Evolutionary conservation across 179 eudicot species (phyloP).

Genomic region (Amaranthus tricolor): DNA sequence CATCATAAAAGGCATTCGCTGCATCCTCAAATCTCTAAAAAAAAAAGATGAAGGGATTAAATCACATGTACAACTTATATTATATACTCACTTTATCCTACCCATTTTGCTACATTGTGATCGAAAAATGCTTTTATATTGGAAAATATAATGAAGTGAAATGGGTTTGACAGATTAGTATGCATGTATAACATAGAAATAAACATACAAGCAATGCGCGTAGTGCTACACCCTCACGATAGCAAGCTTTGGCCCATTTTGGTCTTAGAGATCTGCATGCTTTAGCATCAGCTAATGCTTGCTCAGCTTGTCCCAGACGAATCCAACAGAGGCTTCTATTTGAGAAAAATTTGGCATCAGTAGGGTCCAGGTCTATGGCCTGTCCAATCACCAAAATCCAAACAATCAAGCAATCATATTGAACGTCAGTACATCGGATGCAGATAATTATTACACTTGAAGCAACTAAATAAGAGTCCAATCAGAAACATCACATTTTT

Average conservation of each 20-base stretch:
- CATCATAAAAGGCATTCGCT: constrained; percentile 93
- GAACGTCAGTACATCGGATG: no score
- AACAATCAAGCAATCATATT: neutral
- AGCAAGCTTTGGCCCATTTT: constrained; percentile 90
- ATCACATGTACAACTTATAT: neutral
- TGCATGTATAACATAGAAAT: neutral
- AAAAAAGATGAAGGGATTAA: constrained; percentile 1
- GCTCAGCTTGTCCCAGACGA: constrained; percentile 80
- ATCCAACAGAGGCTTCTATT: constrained; percentile 98
- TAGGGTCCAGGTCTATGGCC: constrained; percentile 91
- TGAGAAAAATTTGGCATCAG: constrained; percentile 73
- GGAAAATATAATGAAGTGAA: no score
- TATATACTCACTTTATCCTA: neutral
- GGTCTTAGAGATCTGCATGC: constrained; percentile 71
- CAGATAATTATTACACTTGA: no score
- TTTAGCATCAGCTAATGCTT: constrained; percentile 81
- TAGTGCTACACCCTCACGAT: constrained; percentile 91
- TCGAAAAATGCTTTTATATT: no score
- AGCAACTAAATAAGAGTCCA: no score
- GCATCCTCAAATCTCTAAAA: constrained; percentile 91
- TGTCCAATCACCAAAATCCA: constrained; percentile 32
- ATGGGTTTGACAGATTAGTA: no score
- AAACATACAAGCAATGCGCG: constrained; percentile 60
- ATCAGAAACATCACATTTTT: no score
- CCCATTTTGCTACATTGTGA: no score